Percentiles rank a stretch among this genome's conserved stretches.
Conservation (phyloP, 78 protist species). For the Isochrysis galbana region DNA sequence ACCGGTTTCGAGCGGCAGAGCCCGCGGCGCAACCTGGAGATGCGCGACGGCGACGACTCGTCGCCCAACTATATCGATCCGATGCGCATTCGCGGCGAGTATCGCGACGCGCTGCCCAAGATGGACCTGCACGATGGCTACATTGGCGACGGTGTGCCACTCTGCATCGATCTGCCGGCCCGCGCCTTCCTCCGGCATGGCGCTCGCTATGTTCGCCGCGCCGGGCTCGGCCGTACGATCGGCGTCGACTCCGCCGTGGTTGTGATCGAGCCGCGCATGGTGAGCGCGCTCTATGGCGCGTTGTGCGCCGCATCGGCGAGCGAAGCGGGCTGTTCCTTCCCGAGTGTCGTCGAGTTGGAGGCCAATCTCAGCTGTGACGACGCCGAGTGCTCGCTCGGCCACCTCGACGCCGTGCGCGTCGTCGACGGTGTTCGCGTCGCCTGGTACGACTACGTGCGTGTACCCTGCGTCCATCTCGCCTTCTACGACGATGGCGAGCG, state of each 20-base stretch:
- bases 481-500: background rate
- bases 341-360: background rate
- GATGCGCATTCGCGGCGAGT: background rate
- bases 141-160: conserved; percentile 23
- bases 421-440: background rate
- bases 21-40: background rate
- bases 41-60: background rate
- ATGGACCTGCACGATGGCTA: background rate
- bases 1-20: background rate
- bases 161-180: conserved; percentile 6
- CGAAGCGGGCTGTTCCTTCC: background rate
- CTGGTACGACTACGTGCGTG: background rate
- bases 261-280: background rate
- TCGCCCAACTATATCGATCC: background rate
- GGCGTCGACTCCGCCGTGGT: background rate
- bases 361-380: background rate
- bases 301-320: background rate
- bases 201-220: background rate
- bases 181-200: background rate
- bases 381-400: background rate
- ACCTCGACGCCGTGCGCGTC: background rate
- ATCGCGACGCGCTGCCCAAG: conserved; percentile 26
- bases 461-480: background rate
- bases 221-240: too few relatives aligned
- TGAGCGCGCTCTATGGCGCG: background rate